Evolutionary conservation across 176 grass and related monocot species (phyloP), one percentile per base, ranked within the genome.

Genomic region (Hordeum marinum): DNA sequence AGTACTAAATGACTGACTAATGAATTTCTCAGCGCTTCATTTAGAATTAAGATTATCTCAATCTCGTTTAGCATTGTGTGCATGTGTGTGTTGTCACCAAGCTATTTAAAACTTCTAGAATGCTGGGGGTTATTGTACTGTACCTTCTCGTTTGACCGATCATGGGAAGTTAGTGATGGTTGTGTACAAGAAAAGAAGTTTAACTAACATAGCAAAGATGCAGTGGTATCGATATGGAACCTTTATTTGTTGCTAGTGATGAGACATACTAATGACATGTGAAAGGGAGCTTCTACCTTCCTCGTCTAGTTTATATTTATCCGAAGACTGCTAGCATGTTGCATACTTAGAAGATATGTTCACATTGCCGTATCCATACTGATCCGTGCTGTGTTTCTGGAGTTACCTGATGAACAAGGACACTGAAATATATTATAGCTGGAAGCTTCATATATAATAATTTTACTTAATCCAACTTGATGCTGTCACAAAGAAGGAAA

Each of bases 311-410:
- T 88, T 94, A 92, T 90, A 71, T 63, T 84, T 92, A 68, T 25
- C 66, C 31, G 36, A 83, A 65, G 78, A 83, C 42, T 81, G 9
- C 34, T 78, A 61, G 82, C 82, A 64, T 36, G 32, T n/a, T 63
- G 69, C 24, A 83, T 87, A 72, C 77, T 93, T 91, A 39, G 57
- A 91, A 91, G 77, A 90, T 91, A 83, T 86, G 81, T 91, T 95
- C 88, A 90, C 85, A 88, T 79, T 83, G 36, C 46, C 32, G 25
- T 90, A 75, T 83, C 89, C 27, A 36, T 96, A 84, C 39, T 82
- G 86, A 90, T 88, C 81, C 82, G 68, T 12, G 68, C 63, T 88
- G 72, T 90, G 83, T 83, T 88, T 84, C 73, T 88, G 89, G 82
- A 83, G 45, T 87, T 82, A 77, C 52, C 46, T 88, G 54, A 69